Conservation (phyloP, 2,329 filamentous ascomycete species). For the Pseudomassariella vexata region DNA sequence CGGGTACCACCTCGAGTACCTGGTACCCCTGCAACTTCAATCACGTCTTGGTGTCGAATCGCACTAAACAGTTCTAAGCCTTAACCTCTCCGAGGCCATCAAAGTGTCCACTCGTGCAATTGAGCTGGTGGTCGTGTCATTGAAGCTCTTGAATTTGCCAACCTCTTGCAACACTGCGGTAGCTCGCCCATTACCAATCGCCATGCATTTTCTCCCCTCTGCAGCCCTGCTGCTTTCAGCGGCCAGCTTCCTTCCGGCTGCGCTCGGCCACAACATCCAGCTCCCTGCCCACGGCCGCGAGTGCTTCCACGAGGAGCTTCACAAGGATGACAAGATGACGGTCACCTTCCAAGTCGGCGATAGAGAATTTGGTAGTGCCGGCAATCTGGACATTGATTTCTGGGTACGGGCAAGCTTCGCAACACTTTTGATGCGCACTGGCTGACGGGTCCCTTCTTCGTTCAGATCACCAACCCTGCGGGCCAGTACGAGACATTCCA, state of each 20-base stretch:
- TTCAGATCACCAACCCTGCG: slow-evolving; percentile 70
- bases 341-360: slow-evolving; percentile 98
- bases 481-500: slow-evolving; percentile 74
- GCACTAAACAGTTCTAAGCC: no score
- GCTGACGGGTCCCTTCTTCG: slow-evolving; percentile 11
- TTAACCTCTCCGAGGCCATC: neutral
- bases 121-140: neutral
- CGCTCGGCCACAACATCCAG: slow-evolving; percentile 88
- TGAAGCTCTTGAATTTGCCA: no score
- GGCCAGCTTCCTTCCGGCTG: slow-evolving; percentile 40
- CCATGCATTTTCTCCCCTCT: slow-evolving; percentile 38
- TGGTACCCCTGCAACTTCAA: no score
- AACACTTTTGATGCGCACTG: slow-evolving; percentile 2
- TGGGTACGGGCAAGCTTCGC: slow-evolving; percentile 62
- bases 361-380: slow-evolving; percentile 87
- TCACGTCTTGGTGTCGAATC: no score
- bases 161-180: no score
- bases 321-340: slow-evolving; percentile 95
- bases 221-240: slow-evolving; percentile 45
- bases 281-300: slow-evolving; percentile 88
- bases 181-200: no score
- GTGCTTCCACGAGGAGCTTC: slow-evolving; percentile 93
- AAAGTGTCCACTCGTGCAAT: neutral
- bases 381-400: slow-evolving; percentile 95
- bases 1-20: no score